Base-by-base conservation (phyloP, 495 filamentous ascomycete genomes). In the Daldinia bambusicola region DNA sequence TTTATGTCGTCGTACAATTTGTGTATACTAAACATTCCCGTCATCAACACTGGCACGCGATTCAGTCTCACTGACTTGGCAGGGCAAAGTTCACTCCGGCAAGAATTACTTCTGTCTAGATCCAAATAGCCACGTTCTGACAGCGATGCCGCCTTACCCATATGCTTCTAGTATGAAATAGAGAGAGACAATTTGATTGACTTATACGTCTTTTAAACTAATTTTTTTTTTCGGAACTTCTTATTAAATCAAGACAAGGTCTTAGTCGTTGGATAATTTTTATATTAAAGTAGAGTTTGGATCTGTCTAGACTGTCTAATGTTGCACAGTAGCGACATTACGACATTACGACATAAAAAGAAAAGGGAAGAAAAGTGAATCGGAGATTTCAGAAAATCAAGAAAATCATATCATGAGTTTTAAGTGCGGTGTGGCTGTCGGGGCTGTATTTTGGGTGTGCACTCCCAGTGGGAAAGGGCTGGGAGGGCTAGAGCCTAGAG, bases 81-180 rank as follows among this genome's bases (percentile, higher is more conserved):
- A 72, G 65, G 70, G 69, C 64, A 67, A 50, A 69, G 70, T 72
- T 72, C 32, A 30, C 31, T 32, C 30, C 65, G 61, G 58, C 50
- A 9, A 48, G 26, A n/a, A 40, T 14, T 41, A 56, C 65, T 50
- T 57, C 32, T 10, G 45, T 56, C 12, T 43, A 41, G 34, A 58
- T 16, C 45, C 69, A 61, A 53, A 26, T 64, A 50, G 56, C 53
- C 55, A 22, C 52, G 4, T 40, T 67, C 32, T 55, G 55, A 61
- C 60, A 59, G 50, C 56, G 18, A 52, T 51, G 36, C 31, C 32
- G 50, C 22, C 51, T n/a, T 20, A 12, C 48, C 56, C 13, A 31
- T 52, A 38, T 61, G 60, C 20, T 43, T 38, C 51, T 43, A 56
- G 45, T 20, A 16, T 32, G 31, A 16, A 41, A 40, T 22, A 26